These are phyloP conservation scores for Fraxinus pennsylvanica DNA, from an alignment of 257 asterid genomes.

Conservation along the genomic window DNA sequence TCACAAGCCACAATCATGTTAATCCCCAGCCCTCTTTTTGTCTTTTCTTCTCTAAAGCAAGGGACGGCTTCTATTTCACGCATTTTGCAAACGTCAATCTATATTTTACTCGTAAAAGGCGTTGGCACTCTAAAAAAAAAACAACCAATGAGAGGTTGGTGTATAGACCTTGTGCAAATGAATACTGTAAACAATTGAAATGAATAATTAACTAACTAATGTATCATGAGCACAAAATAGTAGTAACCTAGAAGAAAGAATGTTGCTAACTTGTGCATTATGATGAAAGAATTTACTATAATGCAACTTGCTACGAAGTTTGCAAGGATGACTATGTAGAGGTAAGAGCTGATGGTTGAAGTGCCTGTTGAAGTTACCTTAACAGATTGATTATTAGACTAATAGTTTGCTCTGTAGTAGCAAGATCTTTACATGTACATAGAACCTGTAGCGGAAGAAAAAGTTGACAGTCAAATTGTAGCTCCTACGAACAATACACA, in stretches of 20 bases:
- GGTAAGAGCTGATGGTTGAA: conserved; percentile 73
- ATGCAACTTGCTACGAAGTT: conserved; percentile 79
- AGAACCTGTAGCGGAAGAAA: conserved; percentile 41
- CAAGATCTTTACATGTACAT: conserved; percentile 64
- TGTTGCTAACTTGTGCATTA: conserved; percentile 20
- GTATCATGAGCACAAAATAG: conserved; percentile 19
- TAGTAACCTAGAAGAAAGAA: conserved; percentile 13
- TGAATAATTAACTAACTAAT: neutral
- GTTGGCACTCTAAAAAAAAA: conserved; percentile 23
- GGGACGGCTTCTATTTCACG: conserved; percentile 35
- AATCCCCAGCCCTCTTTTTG: conserved; percentile 15
- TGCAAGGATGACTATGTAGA: conserved; percentile 83
- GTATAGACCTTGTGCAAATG: conserved; percentile 24
- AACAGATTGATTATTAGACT: conserved; percentile 54
- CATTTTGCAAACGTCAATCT: conserved; percentile 35
- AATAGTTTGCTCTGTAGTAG: conserved; percentile 53
- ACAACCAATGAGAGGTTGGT: conserved; percentile 33
- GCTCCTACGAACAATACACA: neutral
- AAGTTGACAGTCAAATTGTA: neutral
- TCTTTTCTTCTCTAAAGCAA: conserved; percentile 13
- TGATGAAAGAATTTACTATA: conserved; percentile 71
- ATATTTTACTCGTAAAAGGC: conserved; percentile 23
- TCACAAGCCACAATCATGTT: conserved; percentile 27
- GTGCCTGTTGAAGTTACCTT: conserved; percentile 77
- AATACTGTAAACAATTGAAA: too few relatives aligned